Percentiles rank a stretch among this genome's conserved stretches.
These are phyloP conservation scores for Phaeomoniella chlamydospora DNA, from an alignment of 2,329 filamentous ascomycete species.

Conservation along the genomic window DNA sequence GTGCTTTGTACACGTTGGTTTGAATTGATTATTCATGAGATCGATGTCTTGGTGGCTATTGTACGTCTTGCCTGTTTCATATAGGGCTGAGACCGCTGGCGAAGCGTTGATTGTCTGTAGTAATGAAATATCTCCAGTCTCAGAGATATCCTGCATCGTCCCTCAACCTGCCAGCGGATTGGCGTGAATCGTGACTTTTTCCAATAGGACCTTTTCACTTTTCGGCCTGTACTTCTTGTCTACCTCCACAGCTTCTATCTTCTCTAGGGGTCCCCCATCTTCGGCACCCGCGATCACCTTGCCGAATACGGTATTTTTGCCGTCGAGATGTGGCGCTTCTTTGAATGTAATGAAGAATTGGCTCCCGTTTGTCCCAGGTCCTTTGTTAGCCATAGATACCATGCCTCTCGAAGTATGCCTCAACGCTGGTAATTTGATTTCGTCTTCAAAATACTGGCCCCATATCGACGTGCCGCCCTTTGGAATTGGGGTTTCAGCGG, in stretches of 20 bases:
- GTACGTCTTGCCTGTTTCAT: too few species aligned
- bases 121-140: too few species aligned
- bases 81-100: too few species aligned
- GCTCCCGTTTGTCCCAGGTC: constrained; percentile 39
- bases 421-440: constrained; percentile 42
- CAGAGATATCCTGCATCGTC: too few species aligned
- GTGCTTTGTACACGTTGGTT: too few species aligned
- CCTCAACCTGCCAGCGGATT: constrained; percentile 47
- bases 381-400: constrained; percentile 45
- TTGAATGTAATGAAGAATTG: constrained; percentile 53
- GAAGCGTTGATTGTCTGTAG: too few species aligned
- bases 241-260: constrained; percentile 40
- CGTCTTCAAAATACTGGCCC: constrained; percentile 41
- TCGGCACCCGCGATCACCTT: constrained; percentile 34
- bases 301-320: constrained; percentile 53
- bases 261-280: constrained; percentile 38
- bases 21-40: too few species aligned
- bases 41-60: too few species aligned
- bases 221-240: constrained; percentile 46
- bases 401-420: constrained; percentile 43
- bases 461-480: constrained; percentile 46
- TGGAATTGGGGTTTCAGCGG: constrained; percentile 28
- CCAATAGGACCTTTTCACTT: constrained; percentile 38
- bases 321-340: constrained; percentile 48
- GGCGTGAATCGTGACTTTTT: constrained; percentile 46